A percentile compares a stretch with the other conserved stretches of the same genome.
Conservation (phyloP, 768 basidiomycete species). For the Mycena olivaceomarginata region DNA sequence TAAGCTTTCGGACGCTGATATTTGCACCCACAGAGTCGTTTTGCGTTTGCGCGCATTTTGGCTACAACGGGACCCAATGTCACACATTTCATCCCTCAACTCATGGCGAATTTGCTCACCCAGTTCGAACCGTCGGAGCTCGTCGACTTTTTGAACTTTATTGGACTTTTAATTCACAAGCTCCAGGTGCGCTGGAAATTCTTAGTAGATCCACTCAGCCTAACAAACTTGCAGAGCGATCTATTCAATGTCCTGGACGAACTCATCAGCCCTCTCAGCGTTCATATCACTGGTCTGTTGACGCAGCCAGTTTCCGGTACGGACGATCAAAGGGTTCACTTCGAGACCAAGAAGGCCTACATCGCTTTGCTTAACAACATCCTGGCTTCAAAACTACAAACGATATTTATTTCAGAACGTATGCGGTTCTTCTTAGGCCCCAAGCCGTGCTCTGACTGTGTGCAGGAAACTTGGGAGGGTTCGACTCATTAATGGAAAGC, state of each 20-base stretch:
- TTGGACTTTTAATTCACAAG: slow-evolving; percentile 92
- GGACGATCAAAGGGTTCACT: slow-evolving; percentile 87
- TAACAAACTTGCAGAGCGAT: slow-evolving; percentile 73
- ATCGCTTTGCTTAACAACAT: slow-evolving; percentile 88
- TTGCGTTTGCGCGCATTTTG: slow-evolving; percentile 94
- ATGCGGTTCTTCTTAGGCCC: slow-evolving; percentile 51
- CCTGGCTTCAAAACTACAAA: slow-evolving; percentile 87
- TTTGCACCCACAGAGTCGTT: slow-evolving; percentile 79
- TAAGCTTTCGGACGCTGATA: slow-evolving; percentile 22
- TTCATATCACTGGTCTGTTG: slow-evolving; percentile 87
- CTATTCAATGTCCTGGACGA: slow-evolving; percentile 94
- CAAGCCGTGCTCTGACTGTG: slow-evolving; percentile 11
- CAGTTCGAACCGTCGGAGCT: slow-evolving; percentile 96
- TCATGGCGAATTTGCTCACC: slow-evolving; percentile 93
- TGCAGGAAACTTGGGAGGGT: slow-evolving; percentile 70
- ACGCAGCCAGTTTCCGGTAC: slow-evolving; percentile 90
- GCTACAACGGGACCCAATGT: slow-evolving; percentile 92
- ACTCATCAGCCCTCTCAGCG: slow-evolving; percentile 89
- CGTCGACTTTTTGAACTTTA: slow-evolving; percentile 97
- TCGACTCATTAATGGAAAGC: slow-evolving; percentile 85
- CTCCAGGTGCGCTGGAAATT: slow-evolving; percentile 77
- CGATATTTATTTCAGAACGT: slow-evolving; percentile 93
- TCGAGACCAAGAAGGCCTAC: slow-evolving; percentile 92
- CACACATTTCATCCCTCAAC: slow-evolving; percentile 89
- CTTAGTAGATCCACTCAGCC: slow-evolving; percentile 2